phyloP scores from a whole-genome alignment of 2,329 filamentous ascomycete species.

The Penicillium thymicola region DNA sequence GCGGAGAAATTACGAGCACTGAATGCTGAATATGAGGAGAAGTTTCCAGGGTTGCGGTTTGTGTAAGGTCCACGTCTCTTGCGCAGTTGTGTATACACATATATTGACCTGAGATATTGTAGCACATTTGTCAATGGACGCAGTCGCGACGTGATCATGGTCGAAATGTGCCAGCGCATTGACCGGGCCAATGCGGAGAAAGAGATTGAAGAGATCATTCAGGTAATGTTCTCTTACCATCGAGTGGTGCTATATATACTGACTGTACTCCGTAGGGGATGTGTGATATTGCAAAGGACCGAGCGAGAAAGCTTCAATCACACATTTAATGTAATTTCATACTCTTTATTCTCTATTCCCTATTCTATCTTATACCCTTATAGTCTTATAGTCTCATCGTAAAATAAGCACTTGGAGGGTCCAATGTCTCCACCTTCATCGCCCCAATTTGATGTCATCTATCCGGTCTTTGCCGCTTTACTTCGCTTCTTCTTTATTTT shows the following conservation, averaged over 20 bases:
- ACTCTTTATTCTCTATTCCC: background rate
- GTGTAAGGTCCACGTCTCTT: slow-evolving; percentile 45
- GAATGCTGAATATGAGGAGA: slow-evolving; percentile 76
- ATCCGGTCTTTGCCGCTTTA: slow-evolving; percentile 23
- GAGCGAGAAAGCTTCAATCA: slow-evolving; percentile 61
- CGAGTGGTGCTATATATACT: background rate
- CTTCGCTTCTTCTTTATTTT: slow-evolving; percentile 2
- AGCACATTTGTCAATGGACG: slow-evolving; percentile 86
- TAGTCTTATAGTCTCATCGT: background rate
- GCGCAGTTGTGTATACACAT: background rate
- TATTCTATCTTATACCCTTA: background rate
- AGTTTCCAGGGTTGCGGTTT: slow-evolving; percentile 78
- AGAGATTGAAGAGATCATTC: slow-evolving; percentile 71
- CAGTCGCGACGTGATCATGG: slow-evolving; percentile 69
- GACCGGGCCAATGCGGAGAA: slow-evolving; percentile 60
- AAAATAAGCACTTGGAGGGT: background rate
- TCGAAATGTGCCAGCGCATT: slow-evolving; percentile 75
- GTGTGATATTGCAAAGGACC: slow-evolving; percentile 83
- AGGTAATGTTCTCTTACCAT: slow-evolving; percentile 49
- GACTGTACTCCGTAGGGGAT: slow-evolving; percentile 61
- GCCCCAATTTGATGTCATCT: slow-evolving; percentile 30
- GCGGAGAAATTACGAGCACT: slow-evolving; percentile 56
- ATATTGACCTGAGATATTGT: slow-evolving; percentile 5
- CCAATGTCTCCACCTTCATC: slow-evolving; percentile 5
- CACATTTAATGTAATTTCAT: slow-evolving; percentile 11